These are phyloP conservation scores for Pleurozium schreberi DNA, from an alignment of 225 moss, liverwort and hornwort species.

Conservation along the genomic window DNA sequence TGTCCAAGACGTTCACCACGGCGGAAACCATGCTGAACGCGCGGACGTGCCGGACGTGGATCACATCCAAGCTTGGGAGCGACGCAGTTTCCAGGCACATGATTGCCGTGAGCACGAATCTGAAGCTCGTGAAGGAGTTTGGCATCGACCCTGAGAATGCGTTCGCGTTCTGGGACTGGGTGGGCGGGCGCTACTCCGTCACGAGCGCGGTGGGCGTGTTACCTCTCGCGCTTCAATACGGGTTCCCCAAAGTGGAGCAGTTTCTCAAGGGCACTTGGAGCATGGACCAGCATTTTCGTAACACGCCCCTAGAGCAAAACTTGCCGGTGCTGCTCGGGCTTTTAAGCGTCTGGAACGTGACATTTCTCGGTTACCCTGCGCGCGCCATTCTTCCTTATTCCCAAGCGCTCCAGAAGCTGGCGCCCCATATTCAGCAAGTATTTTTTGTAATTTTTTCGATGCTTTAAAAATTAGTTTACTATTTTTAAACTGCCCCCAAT, in stretches of 20 bases:
- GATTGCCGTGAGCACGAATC: constrained; percentile 90
- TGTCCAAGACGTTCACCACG: constrained; percentile 97
- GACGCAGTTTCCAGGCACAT: constrained; percentile 83
- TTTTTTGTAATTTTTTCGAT: too few species aligned
- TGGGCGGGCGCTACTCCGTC: constrained; percentile 96
- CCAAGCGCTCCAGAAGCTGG: constrained; percentile 88
- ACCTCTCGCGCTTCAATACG: constrained; percentile 76
- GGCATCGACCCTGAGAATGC: constrained; percentile 89
- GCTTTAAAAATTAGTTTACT: too few species aligned
- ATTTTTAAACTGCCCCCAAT: too few species aligned
- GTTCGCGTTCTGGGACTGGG: constrained; percentile 99
- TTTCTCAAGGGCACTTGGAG: constrained; percentile 66
- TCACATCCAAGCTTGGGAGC: constrained; percentile 64
- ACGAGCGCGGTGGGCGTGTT: constrained; percentile 89
- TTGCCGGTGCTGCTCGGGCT: constrained; percentile 82
- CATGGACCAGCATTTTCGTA: constrained; percentile 86
- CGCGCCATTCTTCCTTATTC: constrained; percentile 91
- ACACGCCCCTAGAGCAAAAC: constrained; percentile 59
- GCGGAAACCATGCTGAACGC: constrained; percentile 97
- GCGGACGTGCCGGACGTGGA: constrained; percentile 85
- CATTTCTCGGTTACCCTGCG: constrained; percentile 71
- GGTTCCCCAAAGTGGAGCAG: constrained; percentile 61
- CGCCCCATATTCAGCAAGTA: constrained; percentile 95
- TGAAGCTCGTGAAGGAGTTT: constrained; percentile 94
- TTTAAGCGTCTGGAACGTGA: constrained; percentile 89